These are phyloP conservation scores for Taiwanofungus camphoratus DNA, from an alignment of 1,284 basidiomycete species.

Conservation along the genomic window DNA sequence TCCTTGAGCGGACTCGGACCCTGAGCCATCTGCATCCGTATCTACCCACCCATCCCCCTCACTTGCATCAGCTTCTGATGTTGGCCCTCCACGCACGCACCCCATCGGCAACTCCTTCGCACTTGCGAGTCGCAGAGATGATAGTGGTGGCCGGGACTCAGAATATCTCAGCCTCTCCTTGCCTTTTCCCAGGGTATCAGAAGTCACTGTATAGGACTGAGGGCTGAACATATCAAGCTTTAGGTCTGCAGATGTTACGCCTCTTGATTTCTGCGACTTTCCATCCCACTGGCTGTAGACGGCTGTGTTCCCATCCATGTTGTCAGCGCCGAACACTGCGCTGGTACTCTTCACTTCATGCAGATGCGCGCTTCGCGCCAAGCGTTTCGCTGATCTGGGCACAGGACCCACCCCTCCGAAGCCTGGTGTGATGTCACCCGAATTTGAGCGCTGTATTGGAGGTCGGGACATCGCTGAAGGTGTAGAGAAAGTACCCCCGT, in stretches of 20 bases:
- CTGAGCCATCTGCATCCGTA: conserved; percentile 29
- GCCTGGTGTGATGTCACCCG: conserved; percentile 32
- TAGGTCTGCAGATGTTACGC: not conserved
- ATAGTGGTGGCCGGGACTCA: conserved; percentile 11
- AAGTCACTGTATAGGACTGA: not conserved
- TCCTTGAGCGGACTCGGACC: conserved; percentile 14
- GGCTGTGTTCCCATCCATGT: not conserved
- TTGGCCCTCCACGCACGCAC: conserved; percentile 5
- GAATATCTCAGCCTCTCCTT: conserved; percentile 10
- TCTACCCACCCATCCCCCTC: conserved; percentile 32
- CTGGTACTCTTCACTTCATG: conserved; percentile 49
- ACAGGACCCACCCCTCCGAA: conserved; percentile 27
- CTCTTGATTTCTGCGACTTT: not conserved
- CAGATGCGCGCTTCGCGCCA: conserved; percentile 66
- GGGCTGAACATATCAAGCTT: conserved; percentile 12
- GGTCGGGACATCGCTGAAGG: conserved; percentile 24
- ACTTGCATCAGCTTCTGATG: conserved; percentile 17
- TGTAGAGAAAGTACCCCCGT: conserved; percentile 4
- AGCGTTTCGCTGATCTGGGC: conserved; percentile 48
- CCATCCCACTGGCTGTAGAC: too few relatives aligned
- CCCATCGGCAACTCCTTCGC: conserved; percentile 10
- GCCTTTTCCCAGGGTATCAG: conserved; percentile 5
- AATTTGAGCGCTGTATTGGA: conserved; percentile 40
- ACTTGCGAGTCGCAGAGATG: conserved; percentile 11
- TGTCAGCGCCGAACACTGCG: not conserved